phyloP scores from a whole-genome alignment of 768 basidiomycete species.

The Chiua virens region DNA sequence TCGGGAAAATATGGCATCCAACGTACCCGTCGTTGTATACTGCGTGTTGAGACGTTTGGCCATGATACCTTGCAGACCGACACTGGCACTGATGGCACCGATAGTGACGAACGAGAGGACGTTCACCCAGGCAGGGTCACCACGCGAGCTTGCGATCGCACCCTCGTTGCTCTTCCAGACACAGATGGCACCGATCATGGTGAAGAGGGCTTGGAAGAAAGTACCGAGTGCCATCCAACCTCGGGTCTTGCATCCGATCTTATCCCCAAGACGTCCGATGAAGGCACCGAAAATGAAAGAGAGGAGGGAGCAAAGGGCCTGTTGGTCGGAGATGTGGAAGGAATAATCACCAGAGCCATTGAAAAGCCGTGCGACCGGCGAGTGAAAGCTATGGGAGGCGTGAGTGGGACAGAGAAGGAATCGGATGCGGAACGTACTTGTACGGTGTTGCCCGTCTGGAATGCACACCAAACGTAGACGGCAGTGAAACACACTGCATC shows the following conservation, averaged over 20 bases:
- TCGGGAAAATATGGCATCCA: not conserved
- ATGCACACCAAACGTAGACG: slow-evolving; percentile 82
- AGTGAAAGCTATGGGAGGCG: slow-evolving; percentile 56
- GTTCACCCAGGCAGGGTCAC: slow-evolving; percentile 70
- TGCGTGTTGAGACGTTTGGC: slow-evolving; percentile 80
- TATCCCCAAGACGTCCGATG: slow-evolving; percentile 80
- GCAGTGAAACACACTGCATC: slow-evolving; percentile 76
- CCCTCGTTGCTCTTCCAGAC: slow-evolving; percentile 69
- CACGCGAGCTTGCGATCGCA: slow-evolving; percentile 54
- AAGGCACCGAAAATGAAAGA: slow-evolving; percentile 78
- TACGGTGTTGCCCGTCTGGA: slow-evolving; percentile 78
- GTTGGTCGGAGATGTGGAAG: slow-evolving; percentile 82
- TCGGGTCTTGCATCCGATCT: slow-evolving; percentile 69
- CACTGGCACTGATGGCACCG: slow-evolving; percentile 70
- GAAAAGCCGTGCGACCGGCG: slow-evolving; percentile 82
- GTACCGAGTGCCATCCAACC: slow-evolving; percentile 74
- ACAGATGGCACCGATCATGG: slow-evolving; percentile 67
- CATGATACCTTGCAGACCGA: slow-evolving; percentile 86
- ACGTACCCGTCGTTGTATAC: slow-evolving; percentile 76
- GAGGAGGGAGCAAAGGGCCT: slow-evolving; percentile 77
- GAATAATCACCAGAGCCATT: slow-evolving; percentile 47
- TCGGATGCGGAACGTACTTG: slow-evolving; percentile 42
- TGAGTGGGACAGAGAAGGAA: no score
- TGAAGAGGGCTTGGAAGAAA: slow-evolving; percentile 71
- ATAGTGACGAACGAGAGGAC: slow-evolving; percentile 65